Percentiles rank a stretch among this genome's conserved stretches.
These are phyloP conservation scores for Nakataea oryzae DNA, from an alignment of 2,329 filamentous ascomycete species.

Conservation along the genomic window DNA sequence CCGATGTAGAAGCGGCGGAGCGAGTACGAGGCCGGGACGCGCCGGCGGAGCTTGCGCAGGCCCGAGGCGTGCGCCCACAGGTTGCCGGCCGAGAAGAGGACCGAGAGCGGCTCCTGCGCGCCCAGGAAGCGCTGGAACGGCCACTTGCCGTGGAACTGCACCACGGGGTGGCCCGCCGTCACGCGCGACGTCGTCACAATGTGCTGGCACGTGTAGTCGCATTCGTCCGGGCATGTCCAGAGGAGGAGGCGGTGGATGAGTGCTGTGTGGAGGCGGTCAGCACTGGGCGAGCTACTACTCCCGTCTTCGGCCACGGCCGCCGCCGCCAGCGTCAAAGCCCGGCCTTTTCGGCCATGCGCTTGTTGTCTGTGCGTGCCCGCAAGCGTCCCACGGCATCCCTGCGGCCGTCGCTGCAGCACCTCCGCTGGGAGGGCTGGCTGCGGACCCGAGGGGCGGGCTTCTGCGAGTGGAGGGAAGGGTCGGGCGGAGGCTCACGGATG, in stretches of 20 bases:
- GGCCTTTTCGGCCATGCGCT: background rate
- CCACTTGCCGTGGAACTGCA: slow-evolving; percentile 99
- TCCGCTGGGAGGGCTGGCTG: background rate
- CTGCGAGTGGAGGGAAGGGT: slow-evolving; percentile 1
- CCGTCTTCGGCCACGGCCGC: too few species aligned
- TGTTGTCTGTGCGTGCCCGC: background rate
- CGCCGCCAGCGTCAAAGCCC: too few species aligned
- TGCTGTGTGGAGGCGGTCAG: slow-evolving; percentile 38
- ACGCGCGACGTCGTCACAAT: slow-evolving; percentile 69
- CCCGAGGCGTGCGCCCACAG: slow-evolving; percentile 76
- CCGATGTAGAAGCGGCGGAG: slow-evolving; percentile 70
- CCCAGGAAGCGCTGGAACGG: slow-evolving; percentile 85
- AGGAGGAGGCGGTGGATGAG: slow-evolving; percentile 76
- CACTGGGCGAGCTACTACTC: too few species aligned
- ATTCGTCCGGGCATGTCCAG: slow-evolving; percentile 89
- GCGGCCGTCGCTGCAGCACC: too few species aligned
- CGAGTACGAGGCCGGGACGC: slow-evolving; percentile 63
- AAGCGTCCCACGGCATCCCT: background rate
- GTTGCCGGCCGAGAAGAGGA: slow-evolving; percentile 89
- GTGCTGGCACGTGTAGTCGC: slow-evolving; percentile 97
- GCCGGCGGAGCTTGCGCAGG: slow-evolving; percentile 56
- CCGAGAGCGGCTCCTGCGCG: slow-evolving; percentile 89
- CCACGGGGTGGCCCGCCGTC: slow-evolving; percentile 53
- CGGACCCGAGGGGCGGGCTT: slow-evolving; percentile 1
- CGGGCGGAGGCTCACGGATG: slow-evolving; percentile 52